Evolutionary conservation across 2,329 filamentous ascomycete species (phyloP), one percentile per base, ranked within the genome.

Genomic region (Trichoderma harzianum): DNA sequence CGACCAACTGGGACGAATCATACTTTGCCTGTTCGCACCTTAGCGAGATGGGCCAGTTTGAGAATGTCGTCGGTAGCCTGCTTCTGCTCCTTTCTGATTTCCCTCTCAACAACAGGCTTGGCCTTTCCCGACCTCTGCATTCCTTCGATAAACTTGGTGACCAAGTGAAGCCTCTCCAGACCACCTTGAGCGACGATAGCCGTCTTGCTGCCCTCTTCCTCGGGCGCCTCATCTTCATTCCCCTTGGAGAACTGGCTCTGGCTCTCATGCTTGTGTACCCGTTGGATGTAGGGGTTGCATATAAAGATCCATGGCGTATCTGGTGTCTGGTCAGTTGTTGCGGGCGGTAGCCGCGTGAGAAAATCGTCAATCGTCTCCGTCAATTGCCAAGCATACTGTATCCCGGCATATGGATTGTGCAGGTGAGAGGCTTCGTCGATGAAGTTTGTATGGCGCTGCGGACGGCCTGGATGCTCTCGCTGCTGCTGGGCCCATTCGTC

Each of bases 261-360:
- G 6, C 79, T 78, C 32, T 77, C 75, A 8, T 71, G 73, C 71
- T 79, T 83, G 58, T 77, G 74, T 18, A 80, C 80, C 6, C 80
- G 79, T 4, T 78, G 77, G 73, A 83, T 83, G 76, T 87, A 86
- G 0, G 91, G 91, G 78, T 93, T 93, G 67, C 86, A 87, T 55
- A 92, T 87, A 83, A 87, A 94, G 62, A 97, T 93, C 92, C 93
- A 96, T 0, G 87, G 86, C 3, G 86, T 84, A 0, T 82, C 75
- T 0, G 76, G 76, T 1, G 79, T 80, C 4, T 81, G 78, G 3
- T 83, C 80, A 1, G 90, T 92, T 1, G 86, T 91, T 4, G 86
- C 86, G 0, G 93, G 92, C 0, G 91, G 91, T 0, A 95, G 83
- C 10, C 93, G 89, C 10, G 82, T 72, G 2, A 96, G 80, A 76